Conservation (phyloP, 768 basidiomycete genomes). For the Coprinopsis strossmayeri region DNA sequence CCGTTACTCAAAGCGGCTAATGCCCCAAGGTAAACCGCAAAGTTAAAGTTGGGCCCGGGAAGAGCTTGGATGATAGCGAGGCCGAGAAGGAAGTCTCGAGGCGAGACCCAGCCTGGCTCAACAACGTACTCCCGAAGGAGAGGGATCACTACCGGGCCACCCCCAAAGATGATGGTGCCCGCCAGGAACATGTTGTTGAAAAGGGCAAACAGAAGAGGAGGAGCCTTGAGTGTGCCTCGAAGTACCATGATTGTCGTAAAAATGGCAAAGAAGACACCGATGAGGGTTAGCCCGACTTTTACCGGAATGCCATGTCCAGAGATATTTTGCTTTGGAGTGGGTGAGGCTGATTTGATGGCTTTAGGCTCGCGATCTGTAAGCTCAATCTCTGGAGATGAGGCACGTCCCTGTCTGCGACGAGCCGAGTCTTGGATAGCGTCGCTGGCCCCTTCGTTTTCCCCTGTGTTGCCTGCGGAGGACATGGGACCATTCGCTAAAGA, state of each 20-base stretch:
- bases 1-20: constrained; percentile 24
- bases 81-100: constrained; percentile 48
- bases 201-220: constrained; percentile 25
- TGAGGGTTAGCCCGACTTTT: constrained; percentile 19
- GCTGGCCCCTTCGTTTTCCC: neutral
- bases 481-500: neutral
- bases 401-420: neutral
- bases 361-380: neutral
- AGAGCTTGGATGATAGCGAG: constrained; percentile 43
- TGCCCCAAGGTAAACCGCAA: constrained; percentile 45
- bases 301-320: constrained; percentile 21
- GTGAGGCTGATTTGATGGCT: neutral
- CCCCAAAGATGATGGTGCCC: constrained; percentile 44
- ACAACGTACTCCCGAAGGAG: constrained; percentile 46
- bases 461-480: neutral
- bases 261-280: constrained; percentile 19
- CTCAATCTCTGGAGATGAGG: neutral
- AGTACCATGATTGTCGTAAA: constrained; percentile 25
- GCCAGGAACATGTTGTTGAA: constrained; percentile 44
- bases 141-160: constrained; percentile 53
- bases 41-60: constrained; percentile 55
- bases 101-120: constrained; percentile 43
- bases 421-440: neutral
- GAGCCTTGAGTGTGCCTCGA: constrained; percentile 17
- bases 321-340: neutral